A percentile compares a stretch with the other conserved stretches of the same genome.
phyloP scores from a whole-genome alignment of 2,329 filamentous ascomycete genomes.

The Trichoderma gracile region DNA sequence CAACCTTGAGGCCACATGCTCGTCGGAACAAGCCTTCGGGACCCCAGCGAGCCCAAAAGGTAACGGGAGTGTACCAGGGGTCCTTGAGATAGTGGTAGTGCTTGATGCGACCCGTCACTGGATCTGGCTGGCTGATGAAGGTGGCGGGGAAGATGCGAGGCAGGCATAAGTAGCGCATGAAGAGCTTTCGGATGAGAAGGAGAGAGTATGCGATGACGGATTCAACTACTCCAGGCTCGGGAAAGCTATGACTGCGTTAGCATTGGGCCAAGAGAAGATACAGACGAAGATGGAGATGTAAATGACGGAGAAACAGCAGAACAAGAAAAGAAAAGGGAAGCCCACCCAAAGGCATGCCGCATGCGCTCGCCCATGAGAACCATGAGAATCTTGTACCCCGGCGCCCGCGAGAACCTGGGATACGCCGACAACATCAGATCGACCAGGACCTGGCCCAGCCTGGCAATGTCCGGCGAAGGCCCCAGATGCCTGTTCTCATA shows the following conservation, averaged over 20 bases:
- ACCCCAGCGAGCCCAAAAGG: slow-evolving; percentile 63
- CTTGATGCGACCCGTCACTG: slow-evolving; percentile 54
- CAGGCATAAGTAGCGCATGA: slow-evolving; percentile 58
- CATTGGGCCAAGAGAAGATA: not conserved
- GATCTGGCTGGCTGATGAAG: slow-evolving; percentile 51
- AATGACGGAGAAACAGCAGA: too few species aligned
- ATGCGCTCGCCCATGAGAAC: slow-evolving; percentile 65
- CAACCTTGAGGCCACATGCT: slow-evolving; percentile 47
- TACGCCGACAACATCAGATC: slow-evolving; percentile 60
- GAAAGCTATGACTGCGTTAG: slow-evolving; percentile 38
- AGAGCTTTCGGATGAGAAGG: slow-evolving; percentile 54
- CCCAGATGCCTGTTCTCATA: slow-evolving; percentile 65
- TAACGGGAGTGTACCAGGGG: slow-evolving; percentile 65
- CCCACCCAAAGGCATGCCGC: slow-evolving; percentile 65
- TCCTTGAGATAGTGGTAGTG: slow-evolving; percentile 56
- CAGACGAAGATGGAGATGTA: not conserved
- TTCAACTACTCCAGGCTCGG: slow-evolving; percentile 44
- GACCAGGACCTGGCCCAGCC: slow-evolving; percentile 60
- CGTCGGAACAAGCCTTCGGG: slow-evolving; percentile 53
- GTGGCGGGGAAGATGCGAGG: slow-evolving; percentile 53
- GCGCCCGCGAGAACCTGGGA: slow-evolving; percentile 47
- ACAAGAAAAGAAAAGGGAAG: too few species aligned
- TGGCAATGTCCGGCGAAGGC: slow-evolving; percentile 50
- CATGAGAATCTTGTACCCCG: slow-evolving; percentile 53
- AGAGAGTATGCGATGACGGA: slow-evolving; percentile 47